phyloP scores from a whole-genome alignment of 352 stramenopile genomes.

The Blastocystis sp. region DNA sequence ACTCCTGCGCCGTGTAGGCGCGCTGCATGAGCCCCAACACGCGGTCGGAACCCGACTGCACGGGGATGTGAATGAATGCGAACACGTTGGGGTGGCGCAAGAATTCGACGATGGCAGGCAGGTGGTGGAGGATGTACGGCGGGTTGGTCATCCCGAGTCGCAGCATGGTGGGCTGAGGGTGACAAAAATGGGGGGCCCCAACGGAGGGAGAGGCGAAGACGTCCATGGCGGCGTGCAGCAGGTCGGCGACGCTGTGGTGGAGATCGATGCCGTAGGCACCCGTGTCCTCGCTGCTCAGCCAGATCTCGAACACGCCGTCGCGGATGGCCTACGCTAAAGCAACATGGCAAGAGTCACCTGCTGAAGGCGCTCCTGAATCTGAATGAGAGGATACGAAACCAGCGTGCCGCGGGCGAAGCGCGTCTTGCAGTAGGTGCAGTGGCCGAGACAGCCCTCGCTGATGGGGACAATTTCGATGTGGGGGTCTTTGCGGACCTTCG shows the following conservation, averaged over 20 bases:
- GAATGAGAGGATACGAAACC: constrained; percentile 81
- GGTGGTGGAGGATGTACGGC: constrained; percentile 84
- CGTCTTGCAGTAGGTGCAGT: constrained; percentile 89
- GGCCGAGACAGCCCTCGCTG: constrained; percentile 84
- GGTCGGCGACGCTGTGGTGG: constrained; percentile 77
- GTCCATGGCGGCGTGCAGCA: constrained; percentile 77
- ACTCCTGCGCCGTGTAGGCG: constrained; percentile 83
- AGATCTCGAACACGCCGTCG: constrained; percentile 85
- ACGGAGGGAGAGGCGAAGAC: constrained; percentile 67
- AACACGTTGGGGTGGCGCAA: constrained; percentile 82
- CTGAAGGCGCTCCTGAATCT: constrained; percentile 78
- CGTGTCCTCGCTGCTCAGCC: constrained; percentile 86
- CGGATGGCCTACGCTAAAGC: constrained; percentile 28
- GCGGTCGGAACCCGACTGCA: constrained; percentile 82
- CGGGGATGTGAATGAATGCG: constrained; percentile 85
- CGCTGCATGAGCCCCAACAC: constrained; percentile 86
- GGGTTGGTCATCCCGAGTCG: constrained; percentile 88
- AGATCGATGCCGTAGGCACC: constrained; percentile 86
- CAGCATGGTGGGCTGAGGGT: constrained; percentile 78
- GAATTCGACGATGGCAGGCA: constrained; percentile 80
- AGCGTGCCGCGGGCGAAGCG: constrained; percentile 84
- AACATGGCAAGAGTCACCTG: constrained; percentile 74
- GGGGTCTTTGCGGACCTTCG: constrained; percentile 86
- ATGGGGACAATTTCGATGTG: constrained; percentile 87
- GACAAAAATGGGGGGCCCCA: background rate